Conservation (phyloP, 75 land plant genomes). For the Selaginella moellendorffii region DNA sequence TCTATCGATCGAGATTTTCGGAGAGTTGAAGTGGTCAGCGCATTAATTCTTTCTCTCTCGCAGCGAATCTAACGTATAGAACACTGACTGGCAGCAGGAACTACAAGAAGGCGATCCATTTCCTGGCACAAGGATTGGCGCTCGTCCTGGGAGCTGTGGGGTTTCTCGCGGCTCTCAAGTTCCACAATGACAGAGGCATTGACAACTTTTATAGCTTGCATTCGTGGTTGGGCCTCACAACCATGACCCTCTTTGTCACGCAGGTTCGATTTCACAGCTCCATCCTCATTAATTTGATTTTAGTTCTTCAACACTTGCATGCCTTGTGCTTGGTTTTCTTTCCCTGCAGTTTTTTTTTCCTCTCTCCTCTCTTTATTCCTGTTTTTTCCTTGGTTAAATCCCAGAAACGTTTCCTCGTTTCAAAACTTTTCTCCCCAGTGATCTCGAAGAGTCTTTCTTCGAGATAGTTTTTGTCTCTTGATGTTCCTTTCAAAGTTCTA, state of each 20-base stretch:
- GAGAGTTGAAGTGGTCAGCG: background rate
- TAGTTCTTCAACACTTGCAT: background rate
- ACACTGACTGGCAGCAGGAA: slow-evolving; percentile 17
- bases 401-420: too few species aligned
- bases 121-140: slow-evolving; percentile 34
- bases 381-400: background rate
- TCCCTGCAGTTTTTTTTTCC: background rate
- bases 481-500: too few species aligned
- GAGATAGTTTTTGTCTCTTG: too few species aligned
- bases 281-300: slow-evolving; percentile 4
- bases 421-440: too few species aligned
- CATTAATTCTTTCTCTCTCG: background rate
- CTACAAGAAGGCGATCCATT: slow-evolving; percentile 39
- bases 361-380: background rate
- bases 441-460: too few species aligned
- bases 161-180: slow-evolving; percentile 46
- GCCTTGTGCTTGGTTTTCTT: background rate
- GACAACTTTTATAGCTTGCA: slow-evolving; percentile 46
- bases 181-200: slow-evolving; percentile 21
- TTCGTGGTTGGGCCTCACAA: slow-evolving; percentile 66
- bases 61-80: slow-evolving; percentile 69
- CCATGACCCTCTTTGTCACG: slow-evolving; percentile 36
- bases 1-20: background rate
- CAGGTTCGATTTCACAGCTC: slow-evolving; percentile 33
- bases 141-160: slow-evolving; percentile 36